Evolutionary conservation across 208 protist genomes (phyloP).

Genomic region (Acanthamoeba sp.): DNA sequence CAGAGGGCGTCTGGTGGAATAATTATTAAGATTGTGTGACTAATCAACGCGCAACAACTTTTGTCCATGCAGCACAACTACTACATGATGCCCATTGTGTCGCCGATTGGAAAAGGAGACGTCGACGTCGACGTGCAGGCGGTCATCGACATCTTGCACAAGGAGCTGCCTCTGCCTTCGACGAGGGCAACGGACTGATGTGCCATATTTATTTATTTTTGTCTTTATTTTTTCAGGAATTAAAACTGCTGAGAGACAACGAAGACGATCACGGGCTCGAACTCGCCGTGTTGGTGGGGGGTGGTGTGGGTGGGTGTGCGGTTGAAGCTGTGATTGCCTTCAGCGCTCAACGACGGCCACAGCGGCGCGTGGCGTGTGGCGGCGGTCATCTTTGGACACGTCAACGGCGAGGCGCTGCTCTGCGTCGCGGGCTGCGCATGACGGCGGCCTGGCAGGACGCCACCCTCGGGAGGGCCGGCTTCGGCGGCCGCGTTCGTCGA

Average conservation of each 20-base stretch:
- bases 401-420: constrained; percentile 23
- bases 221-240: no score
- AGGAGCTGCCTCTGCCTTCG: neutral
- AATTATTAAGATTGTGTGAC: no score
- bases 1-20: constrained; percentile 57
- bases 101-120: neutral
- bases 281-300: no score
- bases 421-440: neutral
- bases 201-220: no score
- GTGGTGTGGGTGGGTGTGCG: no score
- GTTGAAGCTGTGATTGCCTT: no score
- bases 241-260: no score
- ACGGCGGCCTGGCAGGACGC: neutral
- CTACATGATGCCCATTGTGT: neutral
- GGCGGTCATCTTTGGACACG: neutral
- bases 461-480: neutral
- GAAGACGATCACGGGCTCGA: no score
- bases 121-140: neutral
- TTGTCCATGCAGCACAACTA: neutral
- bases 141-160: neutral
- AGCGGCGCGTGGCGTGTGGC: neutral
- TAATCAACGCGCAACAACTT: no score
- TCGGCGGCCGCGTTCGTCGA: neutral
- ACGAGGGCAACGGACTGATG: neutral
- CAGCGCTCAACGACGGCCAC: neutral